Conservation (phyloP, 495 filamentous ascomycete species). For the Aspergillus campestris region DNA sequence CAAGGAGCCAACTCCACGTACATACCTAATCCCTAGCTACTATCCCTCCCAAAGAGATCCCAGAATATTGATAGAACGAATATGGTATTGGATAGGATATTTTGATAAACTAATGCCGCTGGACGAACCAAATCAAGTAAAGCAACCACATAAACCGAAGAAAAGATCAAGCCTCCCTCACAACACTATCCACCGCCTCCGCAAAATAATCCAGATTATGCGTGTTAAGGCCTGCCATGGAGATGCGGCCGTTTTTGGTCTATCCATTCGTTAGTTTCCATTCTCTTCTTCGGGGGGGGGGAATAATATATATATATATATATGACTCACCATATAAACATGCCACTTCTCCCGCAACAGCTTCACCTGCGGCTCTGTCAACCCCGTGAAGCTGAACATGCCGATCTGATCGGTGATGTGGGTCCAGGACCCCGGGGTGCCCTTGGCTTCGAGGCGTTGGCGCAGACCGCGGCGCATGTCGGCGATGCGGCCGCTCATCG, state of each 20-base stretch:
- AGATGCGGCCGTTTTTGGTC: slow-evolving; percentile 96
- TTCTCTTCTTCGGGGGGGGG: background rate
- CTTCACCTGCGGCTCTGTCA: slow-evolving; percentile 79
- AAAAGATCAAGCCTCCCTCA: slow-evolving; percentile 48
- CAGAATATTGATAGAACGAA: too few species aligned
- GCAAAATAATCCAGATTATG: slow-evolving; percentile 89
- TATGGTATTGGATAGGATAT: too few species aligned
- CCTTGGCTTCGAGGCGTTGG: slow-evolving; percentile 63
- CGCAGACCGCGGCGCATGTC: slow-evolving; percentile 75
- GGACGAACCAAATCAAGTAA: slow-evolving; percentile 1
- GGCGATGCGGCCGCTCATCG: slow-evolving; percentile 91
- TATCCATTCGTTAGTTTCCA: slow-evolving; percentile 11
- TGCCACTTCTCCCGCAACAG: slow-evolving; percentile 72
- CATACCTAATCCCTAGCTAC: too few species aligned
- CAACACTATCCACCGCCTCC: slow-evolving; percentile 76
- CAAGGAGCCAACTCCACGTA: too few species aligned
- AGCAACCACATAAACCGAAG: background rate
- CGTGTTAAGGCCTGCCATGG: slow-evolving; percentile 91
- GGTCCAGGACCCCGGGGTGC: slow-evolving; percentile 85
- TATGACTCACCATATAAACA: slow-evolving; percentile 81
- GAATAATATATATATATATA: background rate
- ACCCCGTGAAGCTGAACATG: slow-evolving; percentile 97
- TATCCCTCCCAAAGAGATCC: too few species aligned
- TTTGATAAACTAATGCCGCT: background rate
- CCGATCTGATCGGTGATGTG: slow-evolving; percentile 98